phyloP scores from a whole-genome alignment of 768 basidiomycete genomes.

The Erythrobasidium yunnanense region DNA sequence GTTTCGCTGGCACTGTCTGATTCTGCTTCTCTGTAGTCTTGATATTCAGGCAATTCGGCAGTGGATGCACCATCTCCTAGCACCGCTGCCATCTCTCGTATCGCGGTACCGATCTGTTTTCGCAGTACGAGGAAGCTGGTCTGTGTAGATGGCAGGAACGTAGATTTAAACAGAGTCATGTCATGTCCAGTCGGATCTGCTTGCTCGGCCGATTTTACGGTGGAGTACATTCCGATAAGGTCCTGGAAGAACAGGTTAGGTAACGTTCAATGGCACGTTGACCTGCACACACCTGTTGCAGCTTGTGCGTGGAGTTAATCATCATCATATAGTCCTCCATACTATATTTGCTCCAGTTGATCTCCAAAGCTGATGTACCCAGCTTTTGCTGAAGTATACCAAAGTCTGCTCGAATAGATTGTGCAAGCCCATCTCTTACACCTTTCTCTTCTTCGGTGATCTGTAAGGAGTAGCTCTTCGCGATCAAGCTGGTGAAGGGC shows the following conservation, averaged over 20 bases:
- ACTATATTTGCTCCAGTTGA: slow-evolving; percentile 39
- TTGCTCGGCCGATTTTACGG: background rate
- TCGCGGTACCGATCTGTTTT: slow-evolving; percentile 6
- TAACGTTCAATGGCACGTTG: background rate
- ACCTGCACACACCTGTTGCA: slow-evolving; percentile 22
- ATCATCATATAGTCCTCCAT: slow-evolving; percentile 32
- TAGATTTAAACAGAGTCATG: slow-evolving; percentile 9
- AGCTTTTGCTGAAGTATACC: slow-evolving; percentile 39
- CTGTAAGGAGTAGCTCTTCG: slow-evolving; percentile 37
- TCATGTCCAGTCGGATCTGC: background rate
- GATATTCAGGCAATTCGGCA: slow-evolving; percentile 7
- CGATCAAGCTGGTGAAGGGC: too few species aligned
- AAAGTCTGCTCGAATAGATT: slow-evolving; percentile 40
- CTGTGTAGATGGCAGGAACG: background rate
- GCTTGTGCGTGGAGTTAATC: slow-evolving; percentile 13
- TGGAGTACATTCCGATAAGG: slow-evolving; percentile 16
- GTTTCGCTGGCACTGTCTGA: too few species aligned
- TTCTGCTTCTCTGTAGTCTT: slow-evolving; percentile 10
- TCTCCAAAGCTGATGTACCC: slow-evolving; percentile 36
- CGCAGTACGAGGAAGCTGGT: background rate
- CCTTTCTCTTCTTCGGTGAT: slow-evolving; percentile 39
- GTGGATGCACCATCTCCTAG: slow-evolving; percentile 13
- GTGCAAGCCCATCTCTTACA: slow-evolving; percentile 36
- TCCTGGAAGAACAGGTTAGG: background rate
- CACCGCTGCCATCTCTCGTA: slow-evolving; percentile 20